Evolutionary conservation across 1,139 yeast species (phyloP).

Genomic region (Zygotorulaspora mrakii): DNA sequence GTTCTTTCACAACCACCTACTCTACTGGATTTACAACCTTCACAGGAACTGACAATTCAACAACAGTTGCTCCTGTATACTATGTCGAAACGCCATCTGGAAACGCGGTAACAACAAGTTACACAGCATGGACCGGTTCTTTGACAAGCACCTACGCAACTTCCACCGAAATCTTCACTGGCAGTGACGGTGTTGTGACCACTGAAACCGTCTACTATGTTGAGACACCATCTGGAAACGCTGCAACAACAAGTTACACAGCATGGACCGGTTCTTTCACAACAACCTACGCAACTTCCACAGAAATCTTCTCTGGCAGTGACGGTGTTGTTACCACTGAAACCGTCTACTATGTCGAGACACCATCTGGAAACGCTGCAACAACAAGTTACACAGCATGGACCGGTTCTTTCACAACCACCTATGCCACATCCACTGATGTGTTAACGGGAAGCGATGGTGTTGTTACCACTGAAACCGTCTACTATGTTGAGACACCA

Average conservation of each 20-base stretch:
- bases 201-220: background rate
- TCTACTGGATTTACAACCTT: slow-evolving; percentile 8
- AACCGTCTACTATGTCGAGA: background rate
- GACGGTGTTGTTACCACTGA: background rate
- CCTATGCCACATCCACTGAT: background rate
- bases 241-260: background rate
- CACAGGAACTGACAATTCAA: slow-evolving; percentile 8
- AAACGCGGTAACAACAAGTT: background rate
- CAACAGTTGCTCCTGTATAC: slow-evolving; percentile 9
- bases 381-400: background rate
- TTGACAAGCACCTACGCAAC: background rate
- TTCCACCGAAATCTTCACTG: background rate
- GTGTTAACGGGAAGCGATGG: background rate
- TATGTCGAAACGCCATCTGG: slow-evolving; percentile 17
- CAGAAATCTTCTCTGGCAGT: background rate
- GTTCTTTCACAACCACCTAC: slow-evolving; percentile 11
- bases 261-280: background rate
- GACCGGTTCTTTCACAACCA: background rate
- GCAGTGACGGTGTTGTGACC: background rate
- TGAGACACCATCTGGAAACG: background rate
- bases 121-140: background rate
- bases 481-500: background rate
- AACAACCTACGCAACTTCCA: background rate
- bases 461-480: background rate
- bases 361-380: background rate